phyloP scores from a whole-genome alignment of 495 filamentous ascomycete genomes.

The Pyrenula massariospora region DNA sequence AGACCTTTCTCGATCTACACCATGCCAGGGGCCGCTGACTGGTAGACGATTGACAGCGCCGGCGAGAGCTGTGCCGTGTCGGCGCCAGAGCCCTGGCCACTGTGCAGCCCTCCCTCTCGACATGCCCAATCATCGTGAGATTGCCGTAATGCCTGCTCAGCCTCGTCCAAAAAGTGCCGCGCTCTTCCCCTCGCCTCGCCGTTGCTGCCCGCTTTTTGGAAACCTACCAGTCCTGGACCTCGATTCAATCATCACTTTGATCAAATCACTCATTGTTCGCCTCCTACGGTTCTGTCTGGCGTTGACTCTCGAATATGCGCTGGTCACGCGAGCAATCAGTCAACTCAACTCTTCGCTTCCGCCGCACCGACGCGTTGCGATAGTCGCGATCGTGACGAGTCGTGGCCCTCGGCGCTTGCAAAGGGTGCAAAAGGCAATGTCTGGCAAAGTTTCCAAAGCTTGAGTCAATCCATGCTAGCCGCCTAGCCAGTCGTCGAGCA shows the following conservation, averaged over 20 bases:
- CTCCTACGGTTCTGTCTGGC: too few species aligned
- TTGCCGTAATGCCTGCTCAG: neutral
- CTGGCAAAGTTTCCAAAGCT: neutral
- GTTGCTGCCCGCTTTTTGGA: neutral
- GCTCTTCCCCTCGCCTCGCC: neutral
- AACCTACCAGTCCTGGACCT: neutral
- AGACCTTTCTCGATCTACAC: too few species aligned
- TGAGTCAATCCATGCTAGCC: neutral
- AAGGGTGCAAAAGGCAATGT: neutral
- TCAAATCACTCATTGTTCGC: too few species aligned
- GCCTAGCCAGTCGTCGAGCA: neutral
- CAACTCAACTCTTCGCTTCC: neutral
- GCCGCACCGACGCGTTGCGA: neutral
- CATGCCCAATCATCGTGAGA: neutral
- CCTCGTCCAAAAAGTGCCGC: neutral
- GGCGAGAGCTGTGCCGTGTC: neutral
- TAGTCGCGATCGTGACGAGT: too few species aligned
- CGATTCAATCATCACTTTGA: neutral
- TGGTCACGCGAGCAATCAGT: neutral
- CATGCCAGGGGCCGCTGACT: too few species aligned
- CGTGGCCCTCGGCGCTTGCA: too few species aligned
- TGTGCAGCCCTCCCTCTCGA: too few species aligned
- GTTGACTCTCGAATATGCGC: neutral
- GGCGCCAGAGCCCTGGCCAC: neutral
- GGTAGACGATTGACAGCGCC: neutral